These are phyloP conservation scores for Pleomassaria siparia DNA, from an alignment of 2,329 filamentous ascomycete genomes.

Conservation along the genomic window DNA sequence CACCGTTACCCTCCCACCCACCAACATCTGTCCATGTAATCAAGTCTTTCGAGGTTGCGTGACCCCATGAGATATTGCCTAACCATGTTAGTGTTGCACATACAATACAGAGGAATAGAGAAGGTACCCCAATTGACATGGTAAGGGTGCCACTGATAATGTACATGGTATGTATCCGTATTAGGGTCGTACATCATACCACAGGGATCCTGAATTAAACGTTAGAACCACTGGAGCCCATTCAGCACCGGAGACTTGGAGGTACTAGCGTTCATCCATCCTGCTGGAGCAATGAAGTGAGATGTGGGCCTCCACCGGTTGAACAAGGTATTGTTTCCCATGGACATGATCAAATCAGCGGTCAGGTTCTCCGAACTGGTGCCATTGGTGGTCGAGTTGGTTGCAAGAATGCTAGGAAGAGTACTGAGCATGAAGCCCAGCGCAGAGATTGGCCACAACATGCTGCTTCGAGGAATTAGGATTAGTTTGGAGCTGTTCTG, in stretches of 20 bases:
- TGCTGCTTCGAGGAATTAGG: conserved; percentile 5
- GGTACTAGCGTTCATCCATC: conserved; percentile 48
- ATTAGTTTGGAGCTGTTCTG: not conserved
- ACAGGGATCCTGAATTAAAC: conserved; percentile 48
- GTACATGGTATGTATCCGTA: conserved; percentile 53
- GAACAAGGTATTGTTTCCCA: conserved; percentile 54
- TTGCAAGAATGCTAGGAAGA: conserved; percentile 18
- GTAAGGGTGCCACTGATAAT: conserved; percentile 56
- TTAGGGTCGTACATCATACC: conserved; percentile 54
- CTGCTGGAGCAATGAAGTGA: conserved; percentile 51
- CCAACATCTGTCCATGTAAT: conserved; percentile 49
- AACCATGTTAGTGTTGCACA: conserved; percentile 6
- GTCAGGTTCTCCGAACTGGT: conserved; percentile 20
- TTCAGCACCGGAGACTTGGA: not conserved
- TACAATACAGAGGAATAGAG: not conserved
- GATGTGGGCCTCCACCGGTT: conserved; percentile 50
- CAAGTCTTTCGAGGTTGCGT: conserved; percentile 54
- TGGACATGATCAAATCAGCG: conserved; percentile 25
- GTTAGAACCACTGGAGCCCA: conserved; percentile 6
- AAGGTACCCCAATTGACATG: conserved; percentile 48
- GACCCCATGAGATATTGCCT: conserved; percentile 46
- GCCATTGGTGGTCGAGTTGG: conserved; percentile 13
- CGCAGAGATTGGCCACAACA: conserved; percentile 24
- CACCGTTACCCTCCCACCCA: conserved; percentile 49
- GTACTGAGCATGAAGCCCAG: conserved; percentile 29